Base-by-base conservation (phyloP, 768 basidiomycete species). In the Cystofilobasidium macerans region DNA sequence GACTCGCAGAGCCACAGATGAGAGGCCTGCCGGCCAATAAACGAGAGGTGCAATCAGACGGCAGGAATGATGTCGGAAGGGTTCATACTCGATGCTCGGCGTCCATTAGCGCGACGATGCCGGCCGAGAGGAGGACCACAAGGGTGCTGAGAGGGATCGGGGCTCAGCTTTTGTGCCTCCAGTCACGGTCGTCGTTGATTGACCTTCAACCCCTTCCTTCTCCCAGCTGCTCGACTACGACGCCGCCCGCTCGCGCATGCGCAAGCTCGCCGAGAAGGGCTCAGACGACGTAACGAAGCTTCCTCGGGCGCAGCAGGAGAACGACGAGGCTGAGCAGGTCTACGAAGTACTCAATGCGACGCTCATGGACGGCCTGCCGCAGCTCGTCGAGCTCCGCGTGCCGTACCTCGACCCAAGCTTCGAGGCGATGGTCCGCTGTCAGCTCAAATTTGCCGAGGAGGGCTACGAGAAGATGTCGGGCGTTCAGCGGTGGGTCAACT, bases 401-500 rank as follows among this genome's bases (percentile, higher is more conserved):
- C 95, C 95, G 0, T 99, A 89, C 81, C 93, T 98, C 69, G 95
- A 98, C 76, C 95, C 95, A 6, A 92, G 88, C 71, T 98, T 98
- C 75, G 95, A 98, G 78, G 89, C 94, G 54, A 98, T 98, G 94
- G 72, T 79, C 60, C 83, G 95, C 35, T 89, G 95, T 84, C 95
- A 99, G 73, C 84, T 88, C 73, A 92, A 93, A 73, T 98, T 98
- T 74, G 93, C 94, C 0, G 90, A 97, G 76, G 94, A 99, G 71
- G 93, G 94, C 0, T 98, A 99, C 75, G 92, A 97, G 78, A 95
- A 92, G 77, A 83, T 97, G 59, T 87, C 91, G 58, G 86, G 89
- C 53, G 93, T 97, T 12, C 94, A 99, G 76, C 80, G 90, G 85
- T 89, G 69, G 24, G 78, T 71, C 5, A 9, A 33, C 35, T 54